These are phyloP conservation scores for Xylaria sp. DNA, from an alignment of 2,329 filamentous ascomycete genomes.

Conservation along the genomic window DNA sequence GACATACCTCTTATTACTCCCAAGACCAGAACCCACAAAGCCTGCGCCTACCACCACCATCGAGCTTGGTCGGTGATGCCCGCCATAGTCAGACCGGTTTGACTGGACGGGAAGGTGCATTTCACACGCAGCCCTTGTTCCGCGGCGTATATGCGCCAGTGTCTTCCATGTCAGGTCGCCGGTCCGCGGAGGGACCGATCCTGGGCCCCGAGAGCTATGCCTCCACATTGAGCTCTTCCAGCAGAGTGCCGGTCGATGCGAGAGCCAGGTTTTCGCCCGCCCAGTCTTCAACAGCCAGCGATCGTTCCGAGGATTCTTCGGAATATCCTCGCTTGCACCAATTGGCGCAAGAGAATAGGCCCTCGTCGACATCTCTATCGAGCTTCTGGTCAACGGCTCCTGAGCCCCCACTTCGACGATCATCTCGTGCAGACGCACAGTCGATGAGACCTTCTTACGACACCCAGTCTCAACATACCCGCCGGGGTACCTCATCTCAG, in stretches of 20 bases:
- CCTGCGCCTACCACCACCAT: constrained; percentile 38
- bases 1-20: constrained; percentile 34
- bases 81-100: constrained; percentile 28
- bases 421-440: constrained; percentile 28
- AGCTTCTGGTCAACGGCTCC: constrained; percentile 26
- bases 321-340: constrained; percentile 32
- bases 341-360: constrained; percentile 26
- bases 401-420: constrained; percentile 24
- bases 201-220: constrained; percentile 23
- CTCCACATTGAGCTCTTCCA: constrained; percentile 25
- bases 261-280: constrained; percentile 29
- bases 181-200: constrained; percentile 29
- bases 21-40: constrained; percentile 35
- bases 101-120: constrained; percentile 31
- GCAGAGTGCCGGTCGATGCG: constrained; percentile 29
- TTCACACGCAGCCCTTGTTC: constrained; percentile 29
- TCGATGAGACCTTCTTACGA: constrained; percentile 28
- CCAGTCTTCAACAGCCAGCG: constrained; percentile 30
- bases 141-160: constrained; percentile 31
- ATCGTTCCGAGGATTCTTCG: constrained; percentile 31
- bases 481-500: constrained; percentile 28
- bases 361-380: constrained; percentile 27
- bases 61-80: constrained; percentile 34
- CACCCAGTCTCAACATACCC: constrained; percentile 29
- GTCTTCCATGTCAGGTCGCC: constrained; percentile 30